Evolutionary conservation across 352 stramenopile species (phyloP).

Genomic region (Globisporangium yorkense): DNA sequence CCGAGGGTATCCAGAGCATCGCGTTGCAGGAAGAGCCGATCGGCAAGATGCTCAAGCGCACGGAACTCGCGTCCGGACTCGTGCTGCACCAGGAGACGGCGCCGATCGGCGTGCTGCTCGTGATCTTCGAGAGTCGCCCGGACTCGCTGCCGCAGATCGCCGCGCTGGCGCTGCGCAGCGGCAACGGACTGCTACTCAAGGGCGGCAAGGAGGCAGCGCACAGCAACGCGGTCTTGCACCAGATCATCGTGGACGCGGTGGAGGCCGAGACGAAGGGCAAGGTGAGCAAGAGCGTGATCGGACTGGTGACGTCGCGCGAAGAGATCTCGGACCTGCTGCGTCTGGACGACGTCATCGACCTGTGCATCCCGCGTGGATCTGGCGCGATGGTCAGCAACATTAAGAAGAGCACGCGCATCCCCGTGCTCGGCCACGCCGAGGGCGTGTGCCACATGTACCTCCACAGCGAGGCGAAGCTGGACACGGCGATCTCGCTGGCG

Average conservation of each 20-base stretch:
- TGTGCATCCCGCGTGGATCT: conserved; percentile 97
- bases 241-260: conserved; percentile 93
- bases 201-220: conserved; percentile 94
- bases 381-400: conserved; percentile 95
- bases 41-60: conserved; percentile 67
- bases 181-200: conserved; percentile 97
- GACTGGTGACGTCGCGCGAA: conserved; percentile 92
- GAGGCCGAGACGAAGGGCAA: conserved; percentile 79
- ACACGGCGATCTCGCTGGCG: conserved; percentile 86
- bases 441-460: conserved; percentile 99
- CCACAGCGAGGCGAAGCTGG: conserved; percentile 84
- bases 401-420: conserved; percentile 96
- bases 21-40: conserved; percentile 75
- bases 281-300: conserved; percentile 92
- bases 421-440: conserved; percentile 97
- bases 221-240: conserved; percentile 90
- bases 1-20: conserved; percentile 93
- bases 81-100: conserved; percentile 92
- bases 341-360: conserved; percentile 96
- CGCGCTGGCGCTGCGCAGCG: conserved; percentile 91
- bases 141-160: conserved; percentile 97
- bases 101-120: conserved; percentile 96
- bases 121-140: conserved; percentile 98
- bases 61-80: conserved; percentile 90
- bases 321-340: conserved; percentile 92